phyloP scores from a whole-genome alignment of 176 grass and related monocot species.

The Rhipidocladum racemiflorum region DNA sequence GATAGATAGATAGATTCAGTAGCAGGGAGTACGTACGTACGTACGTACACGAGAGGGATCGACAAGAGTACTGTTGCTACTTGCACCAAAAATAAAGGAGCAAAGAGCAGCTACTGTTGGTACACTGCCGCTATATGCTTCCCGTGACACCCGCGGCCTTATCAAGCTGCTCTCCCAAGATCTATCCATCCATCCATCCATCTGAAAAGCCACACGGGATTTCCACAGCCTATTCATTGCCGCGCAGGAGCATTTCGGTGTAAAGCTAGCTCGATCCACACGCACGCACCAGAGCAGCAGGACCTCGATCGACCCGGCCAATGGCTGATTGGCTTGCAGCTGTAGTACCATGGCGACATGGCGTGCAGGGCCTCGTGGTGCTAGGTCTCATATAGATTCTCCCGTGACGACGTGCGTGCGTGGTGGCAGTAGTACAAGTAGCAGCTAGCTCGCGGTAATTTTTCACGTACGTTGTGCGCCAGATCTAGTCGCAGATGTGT shows the following conservation, averaged over 20 bases:
- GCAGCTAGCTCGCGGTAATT: not conserved
- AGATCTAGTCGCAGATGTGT: not conserved
- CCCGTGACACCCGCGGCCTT: constrained; percentile 32
- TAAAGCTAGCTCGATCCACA: not conserved
- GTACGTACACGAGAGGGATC: not conserved
- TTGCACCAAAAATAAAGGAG: constrained; percentile 9
- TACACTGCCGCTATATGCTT: not conserved
- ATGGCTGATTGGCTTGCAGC: not conserved
- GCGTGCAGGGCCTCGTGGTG: not conserved
- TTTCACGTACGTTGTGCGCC: not conserved
- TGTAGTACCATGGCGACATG: not conserved
- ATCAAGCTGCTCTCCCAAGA: not conserved
- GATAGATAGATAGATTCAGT: not conserved
- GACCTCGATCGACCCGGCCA: not conserved
- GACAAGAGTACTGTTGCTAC: not conserved
- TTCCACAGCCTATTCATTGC: constrained; percentile 34
- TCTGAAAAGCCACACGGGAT: constrained; percentile 37
- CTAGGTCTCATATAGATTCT: not conserved
- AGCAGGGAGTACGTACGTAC: not conserved
- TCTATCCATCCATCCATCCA: not conserved
- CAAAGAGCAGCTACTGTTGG: not conserved
- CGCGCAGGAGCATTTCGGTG: constrained; percentile 5
- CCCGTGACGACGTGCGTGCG: not conserved
- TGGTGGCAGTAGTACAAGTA: not conserved
- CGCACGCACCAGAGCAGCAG: not conserved